These are phyloP conservation scores for Ceratocystis destructans DNA, from an alignment of 2,329 filamentous ascomycete species.

Conservation along the genomic window DNA sequence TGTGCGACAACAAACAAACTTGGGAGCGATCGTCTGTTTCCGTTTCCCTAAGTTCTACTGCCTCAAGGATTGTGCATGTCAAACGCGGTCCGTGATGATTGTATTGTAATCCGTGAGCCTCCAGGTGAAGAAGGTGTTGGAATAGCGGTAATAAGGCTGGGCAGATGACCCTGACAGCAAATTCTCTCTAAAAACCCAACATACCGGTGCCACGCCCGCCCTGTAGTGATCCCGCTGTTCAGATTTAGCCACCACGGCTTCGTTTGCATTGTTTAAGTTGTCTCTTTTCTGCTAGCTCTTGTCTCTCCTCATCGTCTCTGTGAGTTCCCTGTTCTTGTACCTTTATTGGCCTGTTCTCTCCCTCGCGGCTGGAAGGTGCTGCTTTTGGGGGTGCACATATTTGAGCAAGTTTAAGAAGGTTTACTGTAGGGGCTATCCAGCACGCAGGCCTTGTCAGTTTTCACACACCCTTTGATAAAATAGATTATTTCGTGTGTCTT, in stretches of 20 bases:
- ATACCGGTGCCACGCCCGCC: background rate
- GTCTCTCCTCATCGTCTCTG: background rate
- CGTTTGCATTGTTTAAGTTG: background rate
- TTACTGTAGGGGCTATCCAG: background rate
- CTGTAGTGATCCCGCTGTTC: constrained; percentile 2
- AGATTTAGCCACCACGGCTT: background rate
- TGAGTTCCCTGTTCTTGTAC: background rate
- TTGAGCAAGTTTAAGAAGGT: constrained; percentile 18
- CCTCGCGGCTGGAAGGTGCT: background rate
- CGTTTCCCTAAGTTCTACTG: background rate
- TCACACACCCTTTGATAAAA: background rate
- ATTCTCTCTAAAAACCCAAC: background rate
- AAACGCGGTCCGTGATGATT: background rate
- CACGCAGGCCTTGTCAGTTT: background rate
- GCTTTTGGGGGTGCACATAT: constrained; percentile 3
- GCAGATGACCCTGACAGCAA: background rate
- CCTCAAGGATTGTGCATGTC: constrained; percentile 1
- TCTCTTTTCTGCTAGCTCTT: background rate
- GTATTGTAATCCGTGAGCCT: background rate
- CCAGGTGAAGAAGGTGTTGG: background rate
- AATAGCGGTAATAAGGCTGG: background rate
- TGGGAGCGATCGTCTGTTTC: background rate
- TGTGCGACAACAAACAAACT: background rate
- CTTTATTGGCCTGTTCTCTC: background rate
- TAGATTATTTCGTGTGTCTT: background rate